Conservation (phyloP, 805 yeast genomes). For the Isabelozyma rhagii region DNA sequence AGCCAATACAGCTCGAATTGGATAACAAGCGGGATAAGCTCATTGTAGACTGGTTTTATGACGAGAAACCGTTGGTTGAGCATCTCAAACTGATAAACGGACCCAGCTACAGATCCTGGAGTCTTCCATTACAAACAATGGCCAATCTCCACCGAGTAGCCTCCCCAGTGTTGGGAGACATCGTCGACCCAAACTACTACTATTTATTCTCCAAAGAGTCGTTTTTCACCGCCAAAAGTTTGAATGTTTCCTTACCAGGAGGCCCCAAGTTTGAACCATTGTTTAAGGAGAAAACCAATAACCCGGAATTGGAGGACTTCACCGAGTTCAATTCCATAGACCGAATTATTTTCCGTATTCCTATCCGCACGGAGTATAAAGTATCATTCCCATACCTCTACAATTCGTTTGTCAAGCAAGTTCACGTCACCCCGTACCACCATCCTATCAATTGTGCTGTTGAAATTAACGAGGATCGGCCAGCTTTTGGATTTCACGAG, state of each 20-base stretch:
- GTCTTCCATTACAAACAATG: conserved; percentile 57
- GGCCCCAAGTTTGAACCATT: conserved; percentile 96
- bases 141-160: conserved; percentile 64
- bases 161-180: conserved; percentile 64
- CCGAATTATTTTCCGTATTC: conserved; percentile 75
- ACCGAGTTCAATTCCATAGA: conserved; percentile 90
- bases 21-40: conserved; percentile 59
- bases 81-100: conserved; percentile 60
- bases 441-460: conserved; percentile 50
- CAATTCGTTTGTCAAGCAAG: conserved; percentile 71
- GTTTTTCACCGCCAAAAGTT: conserved; percentile 86
- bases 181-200: conserved; percentile 54
- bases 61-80: conserved; percentile 67
- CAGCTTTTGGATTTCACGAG: conserved; percentile 56
- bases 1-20: conserved; percentile 66
- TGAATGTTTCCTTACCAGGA: conserved; percentile 84
- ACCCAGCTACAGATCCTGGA: conserved; percentile 74
- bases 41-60: conserved; percentile 77
- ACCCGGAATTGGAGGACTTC: conserved; percentile 67
- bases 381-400: conserved; percentile 86
- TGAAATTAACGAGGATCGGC: conserved; percentile 25
- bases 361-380: conserved; percentile 76
- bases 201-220: conserved; percentile 77
- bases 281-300: conserved; percentile 55
- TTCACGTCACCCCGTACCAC: conserved; percentile 60